These are phyloP conservation scores for Pascua guehoae DNA, from an alignment of 1,284 basidiomycete species.

Conservation along the genomic window DNA sequence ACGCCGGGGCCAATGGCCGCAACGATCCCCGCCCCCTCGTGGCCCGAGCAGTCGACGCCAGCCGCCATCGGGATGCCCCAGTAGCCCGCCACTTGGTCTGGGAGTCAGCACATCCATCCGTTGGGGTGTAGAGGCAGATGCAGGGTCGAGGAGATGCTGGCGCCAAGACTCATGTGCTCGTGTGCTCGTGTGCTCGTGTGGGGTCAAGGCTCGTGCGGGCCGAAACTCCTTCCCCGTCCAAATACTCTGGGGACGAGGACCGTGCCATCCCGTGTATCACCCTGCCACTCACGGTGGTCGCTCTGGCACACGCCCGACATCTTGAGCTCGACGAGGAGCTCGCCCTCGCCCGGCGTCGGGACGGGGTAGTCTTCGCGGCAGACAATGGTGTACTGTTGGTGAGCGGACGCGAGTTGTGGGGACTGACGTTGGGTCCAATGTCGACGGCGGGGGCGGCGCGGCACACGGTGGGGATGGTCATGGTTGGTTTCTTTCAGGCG, in stretches of 20 bases:
- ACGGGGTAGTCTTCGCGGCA: slow-evolving; percentile 19
- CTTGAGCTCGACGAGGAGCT: slow-evolving; percentile 22
- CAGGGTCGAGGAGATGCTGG: no score
- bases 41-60: slow-evolving; percentile 19
- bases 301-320: slow-evolving; percentile 18
- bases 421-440: slow-evolving; percentile 10
- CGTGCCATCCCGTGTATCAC: no score
- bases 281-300: slow-evolving; percentile 20
- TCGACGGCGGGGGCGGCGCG: slow-evolving; percentile 16
- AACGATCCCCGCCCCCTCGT: slow-evolving; percentile 20
- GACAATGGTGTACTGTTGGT: slow-evolving; percentile 15
- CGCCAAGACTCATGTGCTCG: no score
- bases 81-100: slow-evolving; percentile 17
- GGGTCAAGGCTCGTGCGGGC: no score
- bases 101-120: no score
- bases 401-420: neutral
- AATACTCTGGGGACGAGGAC: no score
- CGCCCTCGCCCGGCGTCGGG: slow-evolving; percentile 14
- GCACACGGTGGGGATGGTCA: slow-evolving; percentile 17
- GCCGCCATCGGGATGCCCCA: slow-evolving; percentile 7
- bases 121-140: no score
- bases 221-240: no score
- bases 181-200: no score
- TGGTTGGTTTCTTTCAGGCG: slow-evolving; percentile 3
- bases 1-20: slow-evolving; percentile 16